These are phyloP conservation scores for Pythium chondricola DNA, from an alignment of 352 stramenopile genomes.

Conservation along the genomic window DNA sequence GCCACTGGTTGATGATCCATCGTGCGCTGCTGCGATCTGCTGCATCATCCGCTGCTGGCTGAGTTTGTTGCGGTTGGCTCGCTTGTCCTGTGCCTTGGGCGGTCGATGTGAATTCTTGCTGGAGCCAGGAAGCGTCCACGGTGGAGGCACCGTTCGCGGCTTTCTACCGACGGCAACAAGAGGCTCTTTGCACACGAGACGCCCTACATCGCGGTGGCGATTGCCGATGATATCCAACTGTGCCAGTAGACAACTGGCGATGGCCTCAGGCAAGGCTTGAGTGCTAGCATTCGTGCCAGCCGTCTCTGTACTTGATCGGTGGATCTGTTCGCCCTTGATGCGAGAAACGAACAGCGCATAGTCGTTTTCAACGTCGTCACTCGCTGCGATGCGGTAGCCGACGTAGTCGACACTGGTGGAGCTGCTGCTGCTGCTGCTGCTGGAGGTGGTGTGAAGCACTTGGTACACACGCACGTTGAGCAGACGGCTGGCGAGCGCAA, in stretches of 20 bases:
- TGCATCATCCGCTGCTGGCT: conserved; percentile 35
- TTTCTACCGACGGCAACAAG: conserved; percentile 36
- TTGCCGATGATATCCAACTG: conserved; percentile 66
- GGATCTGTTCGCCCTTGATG: conserved; percentile 42
- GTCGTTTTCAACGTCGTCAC: conserved; percentile 63
- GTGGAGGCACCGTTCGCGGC: conserved; percentile 24
- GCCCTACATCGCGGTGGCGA: conserved; percentile 53
- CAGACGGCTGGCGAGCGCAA: conserved; percentile 10
- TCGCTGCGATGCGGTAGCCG: conserved; percentile 45
- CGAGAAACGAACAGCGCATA: conserved; percentile 49
- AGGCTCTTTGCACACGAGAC: conserved; percentile 45
- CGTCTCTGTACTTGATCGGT: neutral
- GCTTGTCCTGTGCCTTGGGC: conserved; percentile 44
- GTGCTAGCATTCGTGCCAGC: neutral
- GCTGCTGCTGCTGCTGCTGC: neutral
- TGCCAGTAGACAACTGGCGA: conserved; percentile 42
- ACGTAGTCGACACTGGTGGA: conserved; percentile 8
- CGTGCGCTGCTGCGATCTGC: conserved; percentile 30
- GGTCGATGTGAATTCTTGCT: conserved; percentile 29
- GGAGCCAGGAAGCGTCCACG: conserved; percentile 23
- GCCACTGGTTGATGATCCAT: neutral
- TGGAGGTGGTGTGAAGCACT: conserved; percentile 3
- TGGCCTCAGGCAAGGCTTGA: conserved; percentile 17
- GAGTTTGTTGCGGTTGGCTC: conserved; percentile 39
- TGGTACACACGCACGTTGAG: conserved; percentile 19